Base-by-base conservation (phyloP, 805 yeast species). In the Lipomyces starkeyi region DNA sequence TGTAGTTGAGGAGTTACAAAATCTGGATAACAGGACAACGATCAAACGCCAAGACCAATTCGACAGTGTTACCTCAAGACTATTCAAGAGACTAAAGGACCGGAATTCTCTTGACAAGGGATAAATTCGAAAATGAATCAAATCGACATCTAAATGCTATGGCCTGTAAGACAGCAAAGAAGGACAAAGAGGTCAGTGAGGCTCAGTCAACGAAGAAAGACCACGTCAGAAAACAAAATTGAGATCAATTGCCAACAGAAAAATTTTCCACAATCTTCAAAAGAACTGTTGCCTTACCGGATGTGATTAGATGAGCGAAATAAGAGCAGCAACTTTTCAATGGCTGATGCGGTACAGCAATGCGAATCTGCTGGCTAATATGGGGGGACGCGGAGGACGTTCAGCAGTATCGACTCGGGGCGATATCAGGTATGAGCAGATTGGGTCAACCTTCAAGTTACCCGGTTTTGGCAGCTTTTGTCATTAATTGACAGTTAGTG, bases 151-250 rank as follows among this genome's bases (percentile, higher is more conserved):
- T 47, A 34, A 32, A 27, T 35, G 43, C 17, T 22, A 7, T 14
- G 47, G 22, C 22, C 25, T 20, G n/a, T 29, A 32, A 17, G 17
- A 3, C 32, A n/a, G 14, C 57, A 37, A 61, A 61, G 59, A 61
- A 53, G 29, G 59, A 37, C 35, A 58, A 53, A 61, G 63, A 60
- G 25, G 63, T 61, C 40, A 61, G 58, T 56, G 32, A 56, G 62
- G 52, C 49, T 43, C 49, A n/a, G 13, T 20, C 34, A 25, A 54
- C 17, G 17, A 54, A 29, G 34, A 14, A 27, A 14, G 34, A 22
- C 17, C 8, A 13, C 32, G 17, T 14, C 14, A 29, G 17, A n/a
- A 54, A 20, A 27, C 57, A 25, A 54, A 22, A 25, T n/a, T 1
- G 25, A 1, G 55, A 29, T 7, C 34, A 27, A 29, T 29, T 54